Base-by-base conservation (phyloP, 352 stramenopile species). In the Phytopythium kandeliae region DNA sequence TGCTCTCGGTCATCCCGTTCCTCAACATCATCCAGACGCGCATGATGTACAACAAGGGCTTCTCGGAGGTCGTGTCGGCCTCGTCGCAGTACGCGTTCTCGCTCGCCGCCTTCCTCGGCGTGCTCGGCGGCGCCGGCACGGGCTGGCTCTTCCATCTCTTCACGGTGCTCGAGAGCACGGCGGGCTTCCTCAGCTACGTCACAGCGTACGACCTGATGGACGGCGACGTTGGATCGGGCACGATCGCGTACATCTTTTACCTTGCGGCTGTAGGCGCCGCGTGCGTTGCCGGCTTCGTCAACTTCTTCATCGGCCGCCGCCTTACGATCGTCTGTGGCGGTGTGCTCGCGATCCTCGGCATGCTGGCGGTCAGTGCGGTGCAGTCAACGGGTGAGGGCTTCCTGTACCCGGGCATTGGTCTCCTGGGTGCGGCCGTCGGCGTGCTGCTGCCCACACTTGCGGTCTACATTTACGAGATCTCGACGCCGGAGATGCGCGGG, bases 11-110 rank as follows among this genome's bases (percentile, higher is more conserved):
- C 28, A 86, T 94, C 33, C 83, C 83, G 51, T 94, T 94, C 61
- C 48, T 94, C 37, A 92, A 92, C 58, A 86, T 91, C 16, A 86
- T 94, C 31, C 83, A 94, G 63, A 92, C 83, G 47, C 81, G 83
- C 55, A 94, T 94, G 83, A 94, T 94, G 83, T 94, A 92, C 77
- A 94, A 94, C 63, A 85, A 94, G 69, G 80, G 80, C 34, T 94
- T 94, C 51, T 91, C 80, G 2, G 74, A 92, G 46, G 83, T 90
- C 17, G 70, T 94, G 19, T 94, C 83, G 37, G 83, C 81, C 6
- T 92, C 83, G 35, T 91, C 81, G 26, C 83, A 94, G 66, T 91
- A 94, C 54, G 83, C 83, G 21, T 89, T 94, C 54, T 91, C 78
- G 17, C 65, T 94, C 3, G 80, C 81, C 21, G 74, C 81, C 13